Evolutionary conservation across 805 yeast species (phyloP), one percentile per base, ranked within the genome.

Genomic region (Saccharomycopsis capsularis): DNA sequence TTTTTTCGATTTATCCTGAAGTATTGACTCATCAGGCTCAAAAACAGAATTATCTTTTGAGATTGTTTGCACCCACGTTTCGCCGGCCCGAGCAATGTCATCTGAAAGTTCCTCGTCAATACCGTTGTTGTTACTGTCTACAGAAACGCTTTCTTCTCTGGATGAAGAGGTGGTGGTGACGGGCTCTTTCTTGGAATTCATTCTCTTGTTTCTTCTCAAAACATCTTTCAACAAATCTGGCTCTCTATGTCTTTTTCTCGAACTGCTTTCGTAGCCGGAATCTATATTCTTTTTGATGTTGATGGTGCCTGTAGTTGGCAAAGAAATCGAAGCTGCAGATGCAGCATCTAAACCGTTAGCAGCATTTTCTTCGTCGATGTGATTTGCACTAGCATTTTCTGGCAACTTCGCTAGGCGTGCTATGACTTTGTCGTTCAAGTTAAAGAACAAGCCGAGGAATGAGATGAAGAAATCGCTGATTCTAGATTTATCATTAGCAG

Each of bases 401-500:
- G 42, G 9, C 11, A 44, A 27, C 25, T 47, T 42, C n/a, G 47
- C 30, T 38, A 42, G 30, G 2, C 24, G 23, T 3, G 18, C 35
- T 15, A 51, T 32, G 40, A 51, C 29, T 19, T 42, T 38, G 19
- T 38, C 42, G 30, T 73, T 66, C 46, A 75, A 65, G 37, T 70
- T 75, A 60, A 84, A 85, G 61, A 85, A 82, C 46, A 80, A 66
- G 2, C 78, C 72, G 24, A 84, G 55, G 55, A 86, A 85, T 13
- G 76, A 73, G 57, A 70, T 72, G 63, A 82, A 65, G 55, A 85
- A 84, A 21, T 72, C 75, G 43, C 71, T 75, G 63, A 85, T 71
- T 55, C 76, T 74, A 44, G 80, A 85, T 44, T 84, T 74, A 60
- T 85, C 95, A 54, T 73, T 72, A 15, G 73, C 73, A 2, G 90